Evolutionary conservation across 768 basidiomycete genomes (phyloP).

Genomic region (Dioszegia crocea): DNA sequence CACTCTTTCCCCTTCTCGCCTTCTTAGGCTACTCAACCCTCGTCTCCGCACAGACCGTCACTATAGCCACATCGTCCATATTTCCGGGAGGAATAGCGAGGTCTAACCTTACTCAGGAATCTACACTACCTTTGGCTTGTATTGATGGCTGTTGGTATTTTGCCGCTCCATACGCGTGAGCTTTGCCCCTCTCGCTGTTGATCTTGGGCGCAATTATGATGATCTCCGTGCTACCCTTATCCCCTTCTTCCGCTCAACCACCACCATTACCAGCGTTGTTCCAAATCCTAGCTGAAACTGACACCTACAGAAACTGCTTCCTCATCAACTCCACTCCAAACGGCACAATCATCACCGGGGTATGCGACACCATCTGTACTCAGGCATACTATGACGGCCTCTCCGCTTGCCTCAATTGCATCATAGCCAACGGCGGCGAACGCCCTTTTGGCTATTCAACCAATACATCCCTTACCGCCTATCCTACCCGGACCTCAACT

Average conservation of each 20-base stretch:
- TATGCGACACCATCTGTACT: constrained; percentile 3
- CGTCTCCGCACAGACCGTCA: too few species aligned
- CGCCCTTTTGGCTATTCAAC: constrained; percentile 1
- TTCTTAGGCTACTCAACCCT: too few species aligned
- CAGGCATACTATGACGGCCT: constrained; percentile 6
- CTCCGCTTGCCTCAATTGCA: constrained; percentile 15
- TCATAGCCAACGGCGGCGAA: constrained; percentile 13
- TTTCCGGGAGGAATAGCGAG: background rate
- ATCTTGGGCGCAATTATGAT: too few species aligned
- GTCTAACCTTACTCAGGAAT: background rate
- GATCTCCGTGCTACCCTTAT: too few species aligned
- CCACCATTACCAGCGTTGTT: too few species aligned
- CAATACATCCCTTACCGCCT: constrained; percentile 3
- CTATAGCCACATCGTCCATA: background rate
- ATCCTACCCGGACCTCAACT: background rate
- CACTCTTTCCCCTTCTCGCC: too few species aligned
- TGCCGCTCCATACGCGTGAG: background rate
- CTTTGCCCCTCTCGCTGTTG: background rate
- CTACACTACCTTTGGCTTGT: background rate
- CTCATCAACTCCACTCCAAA: background rate
- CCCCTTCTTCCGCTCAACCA: too few species aligned
- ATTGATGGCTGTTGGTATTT: background rate
- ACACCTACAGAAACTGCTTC: constrained; percentile 11
- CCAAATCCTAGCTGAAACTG: background rate
- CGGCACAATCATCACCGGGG: background rate